Evolutionary conservation across 768 basidiomycete species (phyloP).

Genomic region (Kwoniella heveanensis): DNA sequence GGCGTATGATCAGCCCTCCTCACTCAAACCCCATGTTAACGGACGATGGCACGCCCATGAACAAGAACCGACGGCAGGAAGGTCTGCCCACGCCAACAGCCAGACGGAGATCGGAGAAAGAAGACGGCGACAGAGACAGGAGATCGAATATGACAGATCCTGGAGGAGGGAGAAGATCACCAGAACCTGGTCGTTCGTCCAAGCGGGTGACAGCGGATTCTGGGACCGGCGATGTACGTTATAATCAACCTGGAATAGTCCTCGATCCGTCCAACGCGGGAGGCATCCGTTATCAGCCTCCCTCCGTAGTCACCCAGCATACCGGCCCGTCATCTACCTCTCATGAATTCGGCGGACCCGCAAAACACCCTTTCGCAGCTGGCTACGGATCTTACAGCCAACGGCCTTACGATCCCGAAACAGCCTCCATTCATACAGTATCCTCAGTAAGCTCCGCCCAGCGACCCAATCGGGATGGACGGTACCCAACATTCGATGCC

Average conservation of each 20-base stretch:
- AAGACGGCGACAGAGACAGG: constrained; percentile 15
- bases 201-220: constrained; percentile 16
- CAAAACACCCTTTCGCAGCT: constrained; percentile 19
- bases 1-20: constrained; percentile 35
- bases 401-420: constrained; percentile 27
- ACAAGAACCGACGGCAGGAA: constrained; percentile 58
- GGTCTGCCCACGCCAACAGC: constrained; percentile 58
- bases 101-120: constrained; percentile 60
- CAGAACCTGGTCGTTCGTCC: constrained; percentile 19
- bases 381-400: constrained; percentile 8
- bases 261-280: constrained; percentile 11
- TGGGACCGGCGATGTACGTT: constrained; percentile 9
- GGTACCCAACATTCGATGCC: constrained; percentile 22
- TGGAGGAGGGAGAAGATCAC: constrained; percentile 19
- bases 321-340: constrained; percentile 18
- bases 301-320: constrained; percentile 16
- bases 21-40: constrained; percentile 33
- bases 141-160: constrained; percentile 25
- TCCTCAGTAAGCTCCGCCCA: constrained; percentile 26
- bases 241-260: constrained; percentile 19
- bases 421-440: constrained; percentile 26
- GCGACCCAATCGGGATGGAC: constrained; percentile 22
- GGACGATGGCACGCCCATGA: constrained; percentile 63
- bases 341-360: constrained; percentile 25
- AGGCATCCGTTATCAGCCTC: constrained; percentile 29